phyloP scores from a whole-genome alignment of 768 basidiomycete species.

The Botryobasidium botryosum region DNA sequence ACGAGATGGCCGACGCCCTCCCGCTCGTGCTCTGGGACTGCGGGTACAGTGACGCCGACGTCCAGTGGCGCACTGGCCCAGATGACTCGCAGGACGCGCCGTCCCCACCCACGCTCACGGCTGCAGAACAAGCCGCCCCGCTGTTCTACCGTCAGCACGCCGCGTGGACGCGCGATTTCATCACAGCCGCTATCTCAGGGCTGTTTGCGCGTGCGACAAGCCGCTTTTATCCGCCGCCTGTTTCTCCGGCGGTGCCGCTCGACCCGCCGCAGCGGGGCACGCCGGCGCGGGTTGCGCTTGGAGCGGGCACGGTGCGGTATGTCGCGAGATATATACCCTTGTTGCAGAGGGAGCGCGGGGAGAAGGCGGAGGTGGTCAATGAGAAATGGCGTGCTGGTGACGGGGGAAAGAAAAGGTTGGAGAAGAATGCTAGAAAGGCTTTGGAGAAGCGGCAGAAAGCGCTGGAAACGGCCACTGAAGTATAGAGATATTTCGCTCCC shows the following conservation, averaged over 20 bases:
- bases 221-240: neutral
- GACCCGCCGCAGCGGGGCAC: neutral
- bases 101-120: neutral
- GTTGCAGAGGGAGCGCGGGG: constrained; percentile 46
- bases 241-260: neutral
- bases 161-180: neutral
- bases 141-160: constrained; percentile 1
- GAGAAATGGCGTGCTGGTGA: constrained; percentile 43
- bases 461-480: too few relatives aligned
- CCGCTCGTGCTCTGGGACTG: constrained; percentile 90
- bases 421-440: constrained; percentile 1
- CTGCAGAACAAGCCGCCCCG: neutral
- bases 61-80: constrained; percentile 72
- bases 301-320: constrained; percentile 50
- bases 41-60: constrained; percentile 43
- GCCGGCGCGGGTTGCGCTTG: constrained; percentile 31
- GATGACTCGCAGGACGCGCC: constrained; percentile 29
- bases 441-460: constrained; percentile 3
- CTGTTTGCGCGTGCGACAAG: neutral
- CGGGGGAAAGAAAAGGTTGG: constrained; percentile 6
- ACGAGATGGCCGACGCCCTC: constrained; percentile 84
- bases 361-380: constrained; percentile 57
- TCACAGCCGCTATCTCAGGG: neutral
- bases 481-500: too few relatives aligned
- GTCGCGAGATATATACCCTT: constrained; percentile 49